These are phyloP conservation scores for Blepharisma stoltei DNA, from an alignment of 73 alveolate species.

Conservation along the genomic window DNA sequence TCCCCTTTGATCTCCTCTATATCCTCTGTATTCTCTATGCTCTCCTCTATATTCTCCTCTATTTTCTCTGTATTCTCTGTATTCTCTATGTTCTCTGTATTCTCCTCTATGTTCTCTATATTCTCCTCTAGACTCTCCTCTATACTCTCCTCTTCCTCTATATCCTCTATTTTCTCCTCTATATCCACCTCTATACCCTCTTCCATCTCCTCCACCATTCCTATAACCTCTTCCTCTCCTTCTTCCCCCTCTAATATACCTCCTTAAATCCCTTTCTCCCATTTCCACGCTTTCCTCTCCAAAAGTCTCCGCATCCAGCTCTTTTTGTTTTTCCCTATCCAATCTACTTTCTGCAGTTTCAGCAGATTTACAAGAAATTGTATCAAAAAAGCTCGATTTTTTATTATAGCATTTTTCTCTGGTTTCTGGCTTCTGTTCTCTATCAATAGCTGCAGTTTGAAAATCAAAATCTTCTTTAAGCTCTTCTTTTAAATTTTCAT, in stretches of 20 bases:
- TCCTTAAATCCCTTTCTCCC: constrained; percentile 11
- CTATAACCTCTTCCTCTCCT: constrained; percentile 12
- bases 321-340: constrained; percentile 10
- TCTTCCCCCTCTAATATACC: background rate
- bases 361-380: too few species aligned
- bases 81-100: background rate
- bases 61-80: background rate
- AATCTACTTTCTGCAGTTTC: background rate
- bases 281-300: background rate
- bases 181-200: background rate
- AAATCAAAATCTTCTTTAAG: constrained; percentile 21
- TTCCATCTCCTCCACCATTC: constrained; percentile 1
- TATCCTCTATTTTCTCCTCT: background rate
- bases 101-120: background rate
- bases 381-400: background rate
- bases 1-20: background rate
- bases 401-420: background rate
- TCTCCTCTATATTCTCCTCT: background rate
- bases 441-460: background rate
- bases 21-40: background rate
- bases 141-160: constrained; percentile 6
- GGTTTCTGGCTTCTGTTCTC: background rate
- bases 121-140: background rate
- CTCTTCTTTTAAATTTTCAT: background rate
- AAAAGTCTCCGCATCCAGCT: constrained; percentile 6